Evolutionary conservation across 371 early-diverging fungal genomes (phyloP).

Genomic region (Zopfochytrium polystomum): DNA sequence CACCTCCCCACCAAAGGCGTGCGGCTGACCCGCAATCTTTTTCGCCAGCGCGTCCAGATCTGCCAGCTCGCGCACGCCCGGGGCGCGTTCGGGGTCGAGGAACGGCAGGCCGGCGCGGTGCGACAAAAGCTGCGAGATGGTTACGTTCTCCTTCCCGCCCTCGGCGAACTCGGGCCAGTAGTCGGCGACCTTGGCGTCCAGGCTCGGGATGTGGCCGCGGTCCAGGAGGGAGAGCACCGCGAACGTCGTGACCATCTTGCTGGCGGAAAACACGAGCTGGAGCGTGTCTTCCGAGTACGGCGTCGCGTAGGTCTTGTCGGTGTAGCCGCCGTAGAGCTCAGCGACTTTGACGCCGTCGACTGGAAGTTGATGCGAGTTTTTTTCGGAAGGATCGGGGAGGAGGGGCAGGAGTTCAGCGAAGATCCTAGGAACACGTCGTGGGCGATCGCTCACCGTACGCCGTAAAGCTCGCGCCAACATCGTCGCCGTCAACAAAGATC

Average conservation of each 20-base stretch:
- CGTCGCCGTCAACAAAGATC: conserved; percentile 39
- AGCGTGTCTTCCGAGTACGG: conserved; percentile 56
- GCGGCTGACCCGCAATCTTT: conserved; percentile 58
- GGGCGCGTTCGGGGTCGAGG: conserved; percentile 42
- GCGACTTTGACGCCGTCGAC: conserved; percentile 58
- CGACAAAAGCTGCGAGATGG: conserved; percentile 56
- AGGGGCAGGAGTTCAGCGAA: not conserved
- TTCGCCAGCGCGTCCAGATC: conserved; percentile 41
- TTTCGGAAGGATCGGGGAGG: not conserved
- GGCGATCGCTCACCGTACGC: conserved; percentile 46
- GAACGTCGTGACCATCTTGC: conserved; percentile 59
- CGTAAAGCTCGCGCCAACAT: conserved; percentile 40
- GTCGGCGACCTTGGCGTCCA: conserved; percentile 51
- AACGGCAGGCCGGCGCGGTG: conserved; percentile 64
- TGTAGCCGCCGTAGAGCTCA: conserved; percentile 64
- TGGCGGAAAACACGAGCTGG: conserved; percentile 65
- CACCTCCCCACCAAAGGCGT: conserved; percentile 58
- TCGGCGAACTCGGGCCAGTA: conserved; percentile 84
- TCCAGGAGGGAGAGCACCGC: conserved; percentile 63
- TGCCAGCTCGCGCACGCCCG: conserved; percentile 32
- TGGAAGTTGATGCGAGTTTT: not conserved
- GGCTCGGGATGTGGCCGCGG: conserved; percentile 52
- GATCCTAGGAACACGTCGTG: too few relatives aligned
- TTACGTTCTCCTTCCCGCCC: too few relatives aligned
- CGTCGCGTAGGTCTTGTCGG: conserved; percentile 37